Percentiles rank a stretch among this genome's conserved stretches.
Evolutionary conservation across 106 monocot species (phyloP).

Genomic region (Dactylorhiza incarnata): DNA sequence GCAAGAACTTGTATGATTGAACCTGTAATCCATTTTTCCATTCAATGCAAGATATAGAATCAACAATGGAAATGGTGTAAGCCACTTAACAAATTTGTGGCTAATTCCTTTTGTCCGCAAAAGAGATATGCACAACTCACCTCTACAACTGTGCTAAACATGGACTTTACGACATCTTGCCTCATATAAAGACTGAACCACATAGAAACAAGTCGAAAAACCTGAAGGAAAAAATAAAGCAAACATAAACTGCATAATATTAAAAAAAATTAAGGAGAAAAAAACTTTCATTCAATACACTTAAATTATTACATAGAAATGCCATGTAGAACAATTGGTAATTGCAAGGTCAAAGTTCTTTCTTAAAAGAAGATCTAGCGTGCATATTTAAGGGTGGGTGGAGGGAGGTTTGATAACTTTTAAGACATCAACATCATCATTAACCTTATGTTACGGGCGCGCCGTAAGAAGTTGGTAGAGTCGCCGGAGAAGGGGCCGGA

Average conservation of each 20-base stretch:
- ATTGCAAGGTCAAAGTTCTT: neutral
- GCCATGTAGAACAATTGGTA: neutral
- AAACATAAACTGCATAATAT: neutral
- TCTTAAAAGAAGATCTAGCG: neutral
- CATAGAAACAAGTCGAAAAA: constrained; percentile 89
- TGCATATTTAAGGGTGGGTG: too few relatives aligned
- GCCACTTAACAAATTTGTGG: neutral
- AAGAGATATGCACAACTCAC: constrained; percentile 15
- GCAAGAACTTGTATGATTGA: constrained; percentile 90
- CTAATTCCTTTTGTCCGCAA: neutral
- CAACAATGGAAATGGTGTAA: neutral
- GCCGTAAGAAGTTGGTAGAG: too few relatives aligned
- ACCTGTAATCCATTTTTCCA: constrained; percentile 44
- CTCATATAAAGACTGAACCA: constrained; percentile 88
- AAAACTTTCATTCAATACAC: neutral
- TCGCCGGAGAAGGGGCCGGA: too few relatives aligned
- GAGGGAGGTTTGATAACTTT: too few relatives aligned
- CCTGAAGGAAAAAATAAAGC: constrained; percentile 30
- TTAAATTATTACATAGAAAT: neutral
- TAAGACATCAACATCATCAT: too few relatives aligned
- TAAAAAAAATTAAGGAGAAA: neutral
- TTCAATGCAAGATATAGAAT: neutral
- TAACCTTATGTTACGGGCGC: too few relatives aligned
- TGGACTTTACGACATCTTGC: constrained; percentile 57
- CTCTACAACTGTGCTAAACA: constrained; percentile 70